phyloP scores from a whole-genome alignment of 2,329 filamentous ascomycete genomes.

The Scedosporium aurantiacum region DNA sequence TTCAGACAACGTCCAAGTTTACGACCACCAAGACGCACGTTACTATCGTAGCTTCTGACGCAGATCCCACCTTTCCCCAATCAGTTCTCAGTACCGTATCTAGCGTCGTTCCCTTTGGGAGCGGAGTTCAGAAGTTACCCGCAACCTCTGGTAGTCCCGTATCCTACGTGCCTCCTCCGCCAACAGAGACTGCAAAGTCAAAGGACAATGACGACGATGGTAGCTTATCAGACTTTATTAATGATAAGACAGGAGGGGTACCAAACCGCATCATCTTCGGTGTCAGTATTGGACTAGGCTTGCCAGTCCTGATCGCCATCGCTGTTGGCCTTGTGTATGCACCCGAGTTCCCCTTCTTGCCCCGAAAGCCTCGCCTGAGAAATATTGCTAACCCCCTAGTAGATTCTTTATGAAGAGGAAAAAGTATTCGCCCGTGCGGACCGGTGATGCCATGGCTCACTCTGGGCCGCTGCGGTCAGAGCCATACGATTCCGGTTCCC shows the following conservation, averaged over 20 bases:
- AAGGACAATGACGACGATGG: conserved; percentile 7
- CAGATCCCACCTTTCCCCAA: conserved; percentile 22
- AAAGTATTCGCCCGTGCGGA: not conserved
- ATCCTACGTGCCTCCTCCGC: conserved; percentile 29
- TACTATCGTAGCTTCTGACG: conserved; percentile 27
- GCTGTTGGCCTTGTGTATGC: conserved; percentile 18
- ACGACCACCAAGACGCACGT: conserved; percentile 27
- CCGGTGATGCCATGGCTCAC: not conserved
- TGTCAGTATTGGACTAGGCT: conserved; percentile 33
- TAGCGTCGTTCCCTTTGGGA: conserved; percentile 30
- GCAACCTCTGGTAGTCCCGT: conserved; percentile 31
- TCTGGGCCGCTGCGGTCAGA: not conserved
- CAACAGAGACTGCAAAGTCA: not conserved
- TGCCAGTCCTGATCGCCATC: conserved; percentile 24
- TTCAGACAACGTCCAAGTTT: conserved; percentile 31
- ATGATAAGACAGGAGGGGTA: conserved; percentile 20
- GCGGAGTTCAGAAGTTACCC: conserved; percentile 22
- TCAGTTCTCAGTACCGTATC: conserved; percentile 15
- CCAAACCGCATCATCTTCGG: conserved; percentile 37
- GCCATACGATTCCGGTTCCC: not conserved
- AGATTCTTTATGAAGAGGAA: not conserved
- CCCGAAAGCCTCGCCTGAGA: not conserved
- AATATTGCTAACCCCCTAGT: not conserved
- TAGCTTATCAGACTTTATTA: not conserved
- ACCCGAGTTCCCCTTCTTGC: not conserved